Evolutionary conservation across 176 grass and related monocot genomes (phyloP).

Genomic region (Panicum miliaceum): DNA sequence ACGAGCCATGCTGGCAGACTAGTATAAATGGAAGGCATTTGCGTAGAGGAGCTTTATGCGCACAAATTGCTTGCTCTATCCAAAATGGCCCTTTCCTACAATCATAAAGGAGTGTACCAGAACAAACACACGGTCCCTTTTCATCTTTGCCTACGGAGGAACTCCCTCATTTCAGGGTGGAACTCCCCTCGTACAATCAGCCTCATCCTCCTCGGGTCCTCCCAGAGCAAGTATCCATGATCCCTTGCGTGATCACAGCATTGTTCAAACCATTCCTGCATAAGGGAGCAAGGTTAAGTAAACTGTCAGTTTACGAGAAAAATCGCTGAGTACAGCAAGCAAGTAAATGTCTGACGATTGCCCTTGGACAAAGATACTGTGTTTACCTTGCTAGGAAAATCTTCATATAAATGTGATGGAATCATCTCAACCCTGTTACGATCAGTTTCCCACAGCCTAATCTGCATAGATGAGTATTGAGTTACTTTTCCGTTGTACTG

Average conservation of each 20-base stretch:
- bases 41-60: not conserved
- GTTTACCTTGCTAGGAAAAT: slow-evolving; percentile 90
- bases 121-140: not conserved
- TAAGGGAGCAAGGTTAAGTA: not conserved
- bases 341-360: not conserved
- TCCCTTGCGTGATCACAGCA: slow-evolving; percentile 83
- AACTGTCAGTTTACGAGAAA: not conserved
- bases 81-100: not conserved
- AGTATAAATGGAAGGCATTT: not conserved
- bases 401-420: slow-evolving; percentile 76
- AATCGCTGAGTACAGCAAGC: not conserved
- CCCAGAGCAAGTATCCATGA: slow-evolving; percentile 68
- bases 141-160: slow-evolving; percentile 69
- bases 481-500: not conserved
- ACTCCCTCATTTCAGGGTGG: slow-evolving; percentile 81
- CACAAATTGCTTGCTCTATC: not conserved
- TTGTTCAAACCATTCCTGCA: slow-evolving; percentile 86
- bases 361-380: not conserved
- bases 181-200: slow-evolving; percentile 70
- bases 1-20: not conserved
- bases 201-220: slow-evolving; percentile 74
- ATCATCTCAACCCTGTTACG: slow-evolving; percentile 81
- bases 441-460: slow-evolving; percentile 89
- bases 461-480: slow-evolving; percentile 50
- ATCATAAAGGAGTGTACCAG: not conserved